Percentiles rank a stretch among this genome's conserved stretches.
Evolutionary conservation across 192 early-diverging fungal species (phyloP).

Genomic region (Backusella sp.): DNA sequence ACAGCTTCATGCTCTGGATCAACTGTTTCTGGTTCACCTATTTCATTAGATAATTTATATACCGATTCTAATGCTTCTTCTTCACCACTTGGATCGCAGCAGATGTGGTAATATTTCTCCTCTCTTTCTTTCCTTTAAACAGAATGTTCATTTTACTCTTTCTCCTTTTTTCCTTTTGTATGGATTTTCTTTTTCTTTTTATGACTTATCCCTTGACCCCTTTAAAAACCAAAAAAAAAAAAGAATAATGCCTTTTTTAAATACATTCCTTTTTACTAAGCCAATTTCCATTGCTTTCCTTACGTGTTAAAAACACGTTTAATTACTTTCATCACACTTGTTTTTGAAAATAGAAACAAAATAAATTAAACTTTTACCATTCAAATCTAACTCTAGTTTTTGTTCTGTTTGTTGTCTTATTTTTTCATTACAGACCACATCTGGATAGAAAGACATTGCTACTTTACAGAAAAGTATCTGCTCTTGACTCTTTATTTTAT

Average conservation of each 20-base stretch:
- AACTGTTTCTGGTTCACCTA: conserved; percentile 17
- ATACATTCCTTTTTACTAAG: conserved; percentile 1
- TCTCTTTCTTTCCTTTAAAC: not conserved
- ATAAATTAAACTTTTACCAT: not conserved
- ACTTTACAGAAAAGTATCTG: not conserved
- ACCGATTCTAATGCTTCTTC: not conserved
- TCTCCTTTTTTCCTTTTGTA: not conserved
- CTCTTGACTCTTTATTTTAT: not conserved
- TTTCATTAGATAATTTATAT: conserved; percentile 16
- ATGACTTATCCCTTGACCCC: not conserved
- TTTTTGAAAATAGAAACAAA: conserved; percentile 9
- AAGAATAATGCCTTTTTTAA: not conserved
- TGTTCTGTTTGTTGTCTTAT: not conserved
- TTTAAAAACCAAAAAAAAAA: not conserved
- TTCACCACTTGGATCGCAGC: not conserved
- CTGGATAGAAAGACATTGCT: not conserved
- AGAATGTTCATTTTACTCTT: not conserved
- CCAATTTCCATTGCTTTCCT: not conserved
- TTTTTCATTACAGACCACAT: not conserved
- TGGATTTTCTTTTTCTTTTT: not conserved
- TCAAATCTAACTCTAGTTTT: not conserved
- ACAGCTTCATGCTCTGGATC: conserved; percentile 16
- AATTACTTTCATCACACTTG: conserved; percentile 2
- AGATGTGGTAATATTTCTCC: not conserved
- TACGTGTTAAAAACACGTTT: not conserved